Conservation (phyloP, 2,329 filamentous ascomycete genomes). For the Xylariaceae sp. region DNA sequence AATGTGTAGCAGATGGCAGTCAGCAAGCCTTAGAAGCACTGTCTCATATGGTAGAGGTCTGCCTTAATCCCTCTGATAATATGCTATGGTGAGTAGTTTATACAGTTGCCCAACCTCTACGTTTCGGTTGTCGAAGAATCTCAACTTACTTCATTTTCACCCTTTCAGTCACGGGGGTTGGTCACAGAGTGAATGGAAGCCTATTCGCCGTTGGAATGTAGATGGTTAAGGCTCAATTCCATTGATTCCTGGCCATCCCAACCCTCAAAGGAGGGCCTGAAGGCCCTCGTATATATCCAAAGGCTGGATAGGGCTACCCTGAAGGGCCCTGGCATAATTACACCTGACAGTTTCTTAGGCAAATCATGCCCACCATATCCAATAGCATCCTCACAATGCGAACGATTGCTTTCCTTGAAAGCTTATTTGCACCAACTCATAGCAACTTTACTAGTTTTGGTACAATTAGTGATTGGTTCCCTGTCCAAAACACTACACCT, state of each 20-base stretch:
- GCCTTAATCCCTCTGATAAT: slow-evolving; percentile 12
- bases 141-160: too few species aligned
- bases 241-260: too few species aligned
- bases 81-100: slow-evolving; percentile 17
- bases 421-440: slow-evolving; percentile 18
- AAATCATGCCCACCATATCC: slow-evolving; percentile 17
- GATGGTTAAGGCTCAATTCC: too few species aligned
- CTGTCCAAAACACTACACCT: slow-evolving; percentile 20
- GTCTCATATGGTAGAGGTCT: slow-evolving; percentile 1
- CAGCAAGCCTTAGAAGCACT: too few species aligned
- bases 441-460: slow-evolving; percentile 9
- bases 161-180: too few species aligned
- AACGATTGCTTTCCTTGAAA: slow-evolving; percentile 21
- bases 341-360: slow-evolving; percentile 9
- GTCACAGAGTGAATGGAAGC: too few species aligned
- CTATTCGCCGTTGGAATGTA: too few species aligned
- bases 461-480: slow-evolving; percentile 18
- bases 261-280: too few species aligned
- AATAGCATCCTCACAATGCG: slow-evolving; percentile 17
- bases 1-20: background rate
- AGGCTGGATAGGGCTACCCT: too few species aligned
- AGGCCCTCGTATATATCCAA: too few species aligned
- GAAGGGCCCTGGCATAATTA: too few species aligned
- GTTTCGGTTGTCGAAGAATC: too few species aligned
- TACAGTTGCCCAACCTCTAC: background rate